Conservation (phyloP, 2,329 filamentous ascomycete genomes). For the Talaromyces sp. region DNA sequence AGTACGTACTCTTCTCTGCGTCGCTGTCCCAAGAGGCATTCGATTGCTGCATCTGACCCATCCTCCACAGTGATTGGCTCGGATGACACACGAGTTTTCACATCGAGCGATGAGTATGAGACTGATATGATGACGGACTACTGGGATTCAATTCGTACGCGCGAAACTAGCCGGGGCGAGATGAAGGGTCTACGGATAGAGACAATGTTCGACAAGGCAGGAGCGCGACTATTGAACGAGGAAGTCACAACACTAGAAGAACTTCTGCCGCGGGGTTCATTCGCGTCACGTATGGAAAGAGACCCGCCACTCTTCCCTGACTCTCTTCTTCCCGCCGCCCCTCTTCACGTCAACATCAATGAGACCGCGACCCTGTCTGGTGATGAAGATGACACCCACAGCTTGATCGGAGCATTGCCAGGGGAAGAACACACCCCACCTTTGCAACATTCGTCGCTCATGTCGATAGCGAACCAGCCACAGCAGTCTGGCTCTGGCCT, state of each 20-base stretch:
- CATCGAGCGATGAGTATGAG: conserved; percentile 63
- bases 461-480: conserved; percentile 12
- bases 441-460: conserved; percentile 6
- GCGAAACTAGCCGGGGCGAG: conserved; percentile 57
- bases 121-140: conserved; percentile 64
- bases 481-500: not conserved
- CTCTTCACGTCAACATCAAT: conserved; percentile 20
- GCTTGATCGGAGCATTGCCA: conserved; percentile 33
- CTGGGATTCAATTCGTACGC: conserved; percentile 65
- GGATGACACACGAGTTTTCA: conserved; percentile 61
- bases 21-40: conserved; percentile 55
- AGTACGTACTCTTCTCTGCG: conserved; percentile 30
- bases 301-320: conserved; percentile 22
- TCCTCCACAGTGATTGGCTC: conserved; percentile 63
- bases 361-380: conserved; percentile 25
- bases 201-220: conserved; percentile 63
- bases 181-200: conserved; percentile 62
- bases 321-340: conserved; percentile 15
- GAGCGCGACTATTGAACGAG: conserved; percentile 39
- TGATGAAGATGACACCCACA: conserved; percentile 32
- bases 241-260: conserved; percentile 52
- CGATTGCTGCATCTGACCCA: conserved; percentile 60
- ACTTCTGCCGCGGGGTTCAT: conserved; percentile 51
- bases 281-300: conserved; percentile 34
- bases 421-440: conserved; percentile 20